Evolutionary conservation across 2,329 filamentous ascomycete species (phyloP).

Genomic region (Exophiala mesophila): DNA sequence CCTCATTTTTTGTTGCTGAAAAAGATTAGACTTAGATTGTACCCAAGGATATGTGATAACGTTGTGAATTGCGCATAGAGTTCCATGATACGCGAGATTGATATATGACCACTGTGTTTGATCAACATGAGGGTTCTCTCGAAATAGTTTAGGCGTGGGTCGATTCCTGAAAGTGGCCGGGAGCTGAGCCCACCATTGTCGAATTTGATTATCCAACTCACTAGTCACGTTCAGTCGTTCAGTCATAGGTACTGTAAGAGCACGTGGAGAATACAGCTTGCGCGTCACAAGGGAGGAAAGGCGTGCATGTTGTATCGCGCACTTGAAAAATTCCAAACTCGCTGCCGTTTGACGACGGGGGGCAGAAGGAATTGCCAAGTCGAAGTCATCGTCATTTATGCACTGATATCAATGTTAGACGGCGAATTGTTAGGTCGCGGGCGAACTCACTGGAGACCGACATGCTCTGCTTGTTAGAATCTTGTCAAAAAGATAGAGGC

Average conservation of each 20-base stretch:
- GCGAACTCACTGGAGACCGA: not conserved
- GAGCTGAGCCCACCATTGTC: not conserved
- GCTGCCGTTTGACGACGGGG: not conserved
- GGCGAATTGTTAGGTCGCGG: not conserved
- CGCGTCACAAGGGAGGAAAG: not conserved
- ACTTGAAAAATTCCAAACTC: not conserved
- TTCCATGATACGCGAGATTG: not conserved
- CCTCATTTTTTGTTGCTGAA: not conserved
- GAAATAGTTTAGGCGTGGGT: not conserved
- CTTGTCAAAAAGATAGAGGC: not conserved
- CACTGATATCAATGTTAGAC: not conserved
- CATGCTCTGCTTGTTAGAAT: not conserved
- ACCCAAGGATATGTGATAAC: slow-evolving; percentile 1
- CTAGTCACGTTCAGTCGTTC: not conserved
- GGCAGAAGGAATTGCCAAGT: not conserved
- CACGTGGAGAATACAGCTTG: not conserved
- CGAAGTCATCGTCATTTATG: not conserved
- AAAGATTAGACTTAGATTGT: not conserved
- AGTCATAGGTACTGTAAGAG: not conserved
- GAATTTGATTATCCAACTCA: not conserved
- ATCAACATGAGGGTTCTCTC: not conserved
- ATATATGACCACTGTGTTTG: not conserved
- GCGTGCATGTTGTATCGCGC: not conserved
- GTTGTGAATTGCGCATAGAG: not conserved
- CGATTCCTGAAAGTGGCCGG: not conserved